Evolutionary conservation across 352 stramenopile species (phyloP).

Genomic region (Elongisporangium senticosum): DNA sequence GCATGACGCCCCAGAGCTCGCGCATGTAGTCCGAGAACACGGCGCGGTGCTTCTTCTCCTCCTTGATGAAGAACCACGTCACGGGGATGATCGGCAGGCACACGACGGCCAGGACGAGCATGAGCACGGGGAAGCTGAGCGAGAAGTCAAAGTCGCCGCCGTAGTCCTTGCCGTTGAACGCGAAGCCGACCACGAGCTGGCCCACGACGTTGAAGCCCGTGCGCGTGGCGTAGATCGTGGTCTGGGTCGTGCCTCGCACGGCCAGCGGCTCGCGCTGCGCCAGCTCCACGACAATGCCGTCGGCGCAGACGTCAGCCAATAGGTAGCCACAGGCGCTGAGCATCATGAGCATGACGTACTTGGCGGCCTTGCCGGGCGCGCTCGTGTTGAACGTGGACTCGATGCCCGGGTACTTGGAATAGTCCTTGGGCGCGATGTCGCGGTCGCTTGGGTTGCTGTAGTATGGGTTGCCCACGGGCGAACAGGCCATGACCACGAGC

Average conservation of each 20-base stretch:
- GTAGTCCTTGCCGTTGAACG: slow-evolving; percentile 39
- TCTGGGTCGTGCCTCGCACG: slow-evolving; percentile 52
- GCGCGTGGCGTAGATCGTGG: slow-evolving; percentile 37
- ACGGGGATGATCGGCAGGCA: slow-evolving; percentile 11
- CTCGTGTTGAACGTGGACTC: not conserved
- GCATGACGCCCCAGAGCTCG: slow-evolving; percentile 13
- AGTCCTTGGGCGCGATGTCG: not conserved
- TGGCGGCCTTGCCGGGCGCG: slow-evolving; percentile 8
- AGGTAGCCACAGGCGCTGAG: slow-evolving; percentile 41
- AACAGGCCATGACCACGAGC: not conserved
- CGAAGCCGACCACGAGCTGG: slow-evolving; percentile 36
- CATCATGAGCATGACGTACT: slow-evolving; percentile 33
- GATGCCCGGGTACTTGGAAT: not conserved
- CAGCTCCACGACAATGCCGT: slow-evolving; percentile 47
- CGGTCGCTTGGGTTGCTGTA: not conserved
- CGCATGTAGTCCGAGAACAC: slow-evolving; percentile 7
- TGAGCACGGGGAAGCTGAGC: slow-evolving; percentile 28
- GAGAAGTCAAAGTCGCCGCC: slow-evolving; percentile 30
- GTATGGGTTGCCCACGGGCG: not conserved
- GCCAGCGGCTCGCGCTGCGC: slow-evolving; percentile 45
- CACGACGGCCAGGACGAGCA: slow-evolving; percentile 13
- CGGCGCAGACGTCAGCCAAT: slow-evolving; percentile 30
- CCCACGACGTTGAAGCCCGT: slow-evolving; percentile 29
- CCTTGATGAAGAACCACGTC: slow-evolving; percentile 21
- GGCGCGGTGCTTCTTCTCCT: slow-evolving; percentile 11